Percentiles rank a stretch among this genome's conserved stretches.
Conservation (phyloP, 768 basidiomycete genomes). For the Amanita inopinata region DNA sequence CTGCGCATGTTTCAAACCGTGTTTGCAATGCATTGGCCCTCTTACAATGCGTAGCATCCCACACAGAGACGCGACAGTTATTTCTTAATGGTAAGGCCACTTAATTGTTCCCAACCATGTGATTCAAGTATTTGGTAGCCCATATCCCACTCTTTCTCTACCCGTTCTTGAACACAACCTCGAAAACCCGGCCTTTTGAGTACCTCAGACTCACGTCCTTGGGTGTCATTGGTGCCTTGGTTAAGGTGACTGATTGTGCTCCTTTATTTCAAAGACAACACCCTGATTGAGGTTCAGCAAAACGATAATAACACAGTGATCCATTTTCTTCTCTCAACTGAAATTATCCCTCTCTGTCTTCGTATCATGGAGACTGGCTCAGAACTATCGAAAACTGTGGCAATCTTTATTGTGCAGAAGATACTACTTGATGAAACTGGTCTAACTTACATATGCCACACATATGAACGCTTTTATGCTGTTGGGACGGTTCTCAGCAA, state of each 20-base stretch:
- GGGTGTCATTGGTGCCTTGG: slow-evolving; percentile 98
- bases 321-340: slow-evolving; percentile 96
- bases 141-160: slow-evolving; percentile 98
- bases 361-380: slow-evolving; percentile 99
- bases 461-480: slow-evolving; percentile 99
- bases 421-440: slow-evolving; percentile 96
- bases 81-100: slow-evolving; percentile 75
- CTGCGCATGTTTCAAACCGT: slow-evolving; percentile 95
- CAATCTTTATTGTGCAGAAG: slow-evolving; percentile 99
- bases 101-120: slow-evolving; percentile 3
- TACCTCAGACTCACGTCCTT: slow-evolving; percentile 97
- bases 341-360: slow-evolving; percentile 98
- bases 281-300: slow-evolving; percentile 47
- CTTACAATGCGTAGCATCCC: slow-evolving; percentile 96
- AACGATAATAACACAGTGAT: slow-evolving; percentile 99
- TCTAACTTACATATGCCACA: slow-evolving; percentile 97
- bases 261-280: background rate
- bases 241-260: slow-evolving; percentile 56
- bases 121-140: slow-evolving; percentile 63
- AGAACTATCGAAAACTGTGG: slow-evolving; percentile 96
- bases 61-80: slow-evolving; percentile 89
- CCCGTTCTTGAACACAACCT: slow-evolving; percentile 97
- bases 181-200: slow-evolving; percentile 98
- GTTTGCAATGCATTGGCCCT: slow-evolving; percentile 98
- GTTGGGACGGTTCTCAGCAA: slow-evolving; percentile 97